Percentiles rank a stretch among this genome's conserved stretches.
Evolutionary conservation across 1,139 yeast species (phyloP).

Genomic region (Protomyces pachydermus): DNA sequence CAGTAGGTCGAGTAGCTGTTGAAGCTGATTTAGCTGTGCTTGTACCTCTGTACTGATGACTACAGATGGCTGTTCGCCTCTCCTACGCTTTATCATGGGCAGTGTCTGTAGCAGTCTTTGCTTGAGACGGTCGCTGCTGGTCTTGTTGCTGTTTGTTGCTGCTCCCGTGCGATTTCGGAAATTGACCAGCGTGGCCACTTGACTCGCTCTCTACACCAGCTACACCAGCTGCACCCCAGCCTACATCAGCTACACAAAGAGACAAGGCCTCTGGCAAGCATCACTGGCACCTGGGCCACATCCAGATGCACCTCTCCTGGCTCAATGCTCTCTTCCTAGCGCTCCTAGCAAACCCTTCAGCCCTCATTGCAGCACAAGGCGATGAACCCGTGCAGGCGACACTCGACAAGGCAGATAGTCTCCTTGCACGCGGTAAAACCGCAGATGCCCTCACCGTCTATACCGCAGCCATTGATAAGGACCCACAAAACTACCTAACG

Average conservation of each 20-base stretch:
- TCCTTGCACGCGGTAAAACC: slow-evolving; percentile 9
- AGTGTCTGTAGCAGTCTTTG: neutral
- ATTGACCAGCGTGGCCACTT: no score
- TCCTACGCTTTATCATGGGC: neutral
- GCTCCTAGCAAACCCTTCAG: neutral
- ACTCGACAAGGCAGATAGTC: slow-evolving; percentile 9
- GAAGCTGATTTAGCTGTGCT: neutral
- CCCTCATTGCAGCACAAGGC: neutral
- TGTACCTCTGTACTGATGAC: neutral
- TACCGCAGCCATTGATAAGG: slow-evolving; percentile 10
- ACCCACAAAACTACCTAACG: slow-evolving; percentile 36
- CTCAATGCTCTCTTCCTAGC: neutral
- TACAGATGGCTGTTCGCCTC: neutral
- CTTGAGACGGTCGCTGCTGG: neutral
- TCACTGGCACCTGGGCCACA: neutral
- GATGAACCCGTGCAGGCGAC: slow-evolving; percentile 18
- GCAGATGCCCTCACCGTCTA: slow-evolving; percentile 14
- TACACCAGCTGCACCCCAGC: no score
- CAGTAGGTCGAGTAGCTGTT: neutral
- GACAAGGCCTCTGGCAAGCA: neutral
- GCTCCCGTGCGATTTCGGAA: neutral
- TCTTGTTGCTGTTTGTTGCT: neutral
- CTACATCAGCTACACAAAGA: no score
- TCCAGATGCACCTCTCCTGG: neutral
- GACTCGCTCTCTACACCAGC: no score